These are phyloP conservation scores for Pyrenophora seminiperda DNA, from an alignment of 2,329 filamentous ascomycete genomes.

Conservation along the genomic window DNA sequence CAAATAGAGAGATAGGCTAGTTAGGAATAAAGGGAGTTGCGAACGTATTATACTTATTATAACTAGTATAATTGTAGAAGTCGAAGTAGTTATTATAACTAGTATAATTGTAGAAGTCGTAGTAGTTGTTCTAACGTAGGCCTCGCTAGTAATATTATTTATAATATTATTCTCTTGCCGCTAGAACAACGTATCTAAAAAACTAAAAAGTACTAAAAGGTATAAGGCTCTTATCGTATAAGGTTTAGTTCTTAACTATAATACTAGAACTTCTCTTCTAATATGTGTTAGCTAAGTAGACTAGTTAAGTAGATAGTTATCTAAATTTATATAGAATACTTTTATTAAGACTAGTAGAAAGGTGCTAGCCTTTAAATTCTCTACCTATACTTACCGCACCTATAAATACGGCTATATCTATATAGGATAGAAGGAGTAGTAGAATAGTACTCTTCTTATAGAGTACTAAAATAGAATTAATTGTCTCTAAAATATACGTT, in stretches of 20 bases:
- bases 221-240: conserved; percentile 3
- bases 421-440: background rate
- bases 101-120: too few relatives aligned
- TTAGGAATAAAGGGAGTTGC: conserved; percentile 9
- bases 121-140: conserved; percentile 4
- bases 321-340: conserved; percentile 2
- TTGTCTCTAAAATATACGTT: background rate
- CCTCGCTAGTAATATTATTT: background rate
- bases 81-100: too few relatives aligned
- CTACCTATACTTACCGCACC: background rate
- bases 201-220: conserved; percentile 6
- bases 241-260: background rate
- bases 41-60: conserved; percentile 4
- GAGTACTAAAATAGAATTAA: conserved; percentile 1
- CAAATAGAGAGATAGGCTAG: conserved; percentile 11
- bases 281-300: conserved; percentile 7
- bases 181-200: background rate
- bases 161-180: background rate
- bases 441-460: conserved; percentile 2
- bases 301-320: conserved; percentile 9
- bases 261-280: conserved; percentile 7
- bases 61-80: conserved; percentile 3
- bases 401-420: conserved; percentile 2
- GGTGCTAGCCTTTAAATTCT: conserved; percentile 1
- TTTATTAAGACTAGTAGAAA: conserved; percentile 5